These are phyloP conservation scores for Fraxinus ornus DNA, from an alignment of 305 asterid species.

Conservation along the genomic window DNA sequence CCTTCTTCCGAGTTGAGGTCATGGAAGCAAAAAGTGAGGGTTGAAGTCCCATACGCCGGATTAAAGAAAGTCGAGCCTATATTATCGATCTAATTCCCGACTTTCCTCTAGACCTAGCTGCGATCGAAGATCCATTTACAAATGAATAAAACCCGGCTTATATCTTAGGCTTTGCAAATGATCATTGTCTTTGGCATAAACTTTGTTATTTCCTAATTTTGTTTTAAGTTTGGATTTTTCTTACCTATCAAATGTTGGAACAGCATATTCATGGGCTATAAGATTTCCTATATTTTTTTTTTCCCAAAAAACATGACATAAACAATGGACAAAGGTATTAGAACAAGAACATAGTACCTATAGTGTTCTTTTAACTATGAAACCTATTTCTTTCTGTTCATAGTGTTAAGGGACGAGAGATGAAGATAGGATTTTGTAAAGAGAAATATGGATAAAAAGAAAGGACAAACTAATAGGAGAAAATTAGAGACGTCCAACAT, in stretches of 20 bases:
- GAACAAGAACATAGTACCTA: neutral
- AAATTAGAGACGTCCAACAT: too few relatives aligned
- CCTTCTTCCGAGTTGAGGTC: neutral
- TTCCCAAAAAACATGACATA: neutral
- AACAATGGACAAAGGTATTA: neutral
- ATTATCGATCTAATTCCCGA: neutral
- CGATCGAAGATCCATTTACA: neutral
- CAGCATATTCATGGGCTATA: neutral
- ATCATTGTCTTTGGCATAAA: neutral
- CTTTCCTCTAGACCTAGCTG: neutral
- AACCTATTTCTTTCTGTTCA: neutral
- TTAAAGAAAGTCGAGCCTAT: neutral
- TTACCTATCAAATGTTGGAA: neutral
- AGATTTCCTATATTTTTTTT: neutral
- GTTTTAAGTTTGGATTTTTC: neutral
- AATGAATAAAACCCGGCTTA: neutral
- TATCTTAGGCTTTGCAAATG: neutral
- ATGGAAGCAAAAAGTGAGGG: neutral
- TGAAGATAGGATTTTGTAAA: neutral
- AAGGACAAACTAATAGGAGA: neutral
- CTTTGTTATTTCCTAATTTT: neutral
- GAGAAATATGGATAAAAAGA: neutral
- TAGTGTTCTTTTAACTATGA: neutral
- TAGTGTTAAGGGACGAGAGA: neutral
- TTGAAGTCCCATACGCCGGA: neutral